phyloP scores from a whole-genome alignment of 495 filamentous ascomycete species.

The Aspergillus ellipticus region DNA sequence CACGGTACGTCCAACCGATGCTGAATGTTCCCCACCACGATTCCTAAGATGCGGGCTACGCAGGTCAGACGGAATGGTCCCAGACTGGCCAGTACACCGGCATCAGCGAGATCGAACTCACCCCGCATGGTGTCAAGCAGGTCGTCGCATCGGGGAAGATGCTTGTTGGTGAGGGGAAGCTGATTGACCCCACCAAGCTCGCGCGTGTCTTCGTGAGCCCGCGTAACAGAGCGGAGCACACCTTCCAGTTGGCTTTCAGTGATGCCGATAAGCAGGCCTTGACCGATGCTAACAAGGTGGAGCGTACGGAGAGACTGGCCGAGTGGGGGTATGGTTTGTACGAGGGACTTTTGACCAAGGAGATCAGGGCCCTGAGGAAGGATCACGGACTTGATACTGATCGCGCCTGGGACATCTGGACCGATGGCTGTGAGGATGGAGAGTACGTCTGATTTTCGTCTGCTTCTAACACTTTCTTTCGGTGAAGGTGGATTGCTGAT shows the following conservation, averaged over 20 bases:
- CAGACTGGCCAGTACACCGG: conserved; percentile 82
- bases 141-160: conserved; percentile 65
- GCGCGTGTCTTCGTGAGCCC: conserved; percentile 79
- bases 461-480: neutral
- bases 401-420: conserved; percentile 73
- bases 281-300: conserved; percentile 37
- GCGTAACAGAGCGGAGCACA: conserved; percentile 68
- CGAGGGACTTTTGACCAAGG: conserved; percentile 66
- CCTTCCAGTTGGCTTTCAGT: conserved; percentile 66
- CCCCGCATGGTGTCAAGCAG: conserved; percentile 66
- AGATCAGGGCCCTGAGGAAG: conserved; percentile 61
- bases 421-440: conserved; percentile 67
- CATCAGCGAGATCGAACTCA: conserved; percentile 75
- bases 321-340: conserved; percentile 92
- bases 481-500: neutral
- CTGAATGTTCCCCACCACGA: neutral
- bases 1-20: neutral
- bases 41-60: too few relatives aligned
- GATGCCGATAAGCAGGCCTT: conserved; percentile 25
- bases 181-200: conserved; percentile 68
- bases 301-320: conserved; percentile 57
- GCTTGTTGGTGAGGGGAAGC: conserved; percentile 67
- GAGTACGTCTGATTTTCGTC: neutral
- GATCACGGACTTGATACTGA: conserved; percentile 55
- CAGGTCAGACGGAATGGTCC: conserved; percentile 84